These are phyloP conservation scores for Dryadomyces sulphureus DNA, from an alignment of 2,329 filamentous ascomycete species.

Conservation along the genomic window DNA sequence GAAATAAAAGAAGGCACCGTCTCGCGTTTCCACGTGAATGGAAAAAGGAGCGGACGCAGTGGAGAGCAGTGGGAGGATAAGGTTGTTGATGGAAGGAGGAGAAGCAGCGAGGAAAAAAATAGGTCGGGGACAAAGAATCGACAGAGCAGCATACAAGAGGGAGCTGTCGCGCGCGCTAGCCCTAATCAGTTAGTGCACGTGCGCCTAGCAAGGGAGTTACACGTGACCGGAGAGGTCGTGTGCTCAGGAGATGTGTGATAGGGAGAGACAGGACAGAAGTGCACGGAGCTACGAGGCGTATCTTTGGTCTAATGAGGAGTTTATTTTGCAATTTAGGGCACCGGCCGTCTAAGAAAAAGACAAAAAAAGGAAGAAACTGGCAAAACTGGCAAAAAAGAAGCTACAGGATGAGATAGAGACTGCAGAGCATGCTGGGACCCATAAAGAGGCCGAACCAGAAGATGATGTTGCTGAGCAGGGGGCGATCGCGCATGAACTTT, in stretches of 20 bases:
- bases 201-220: background rate
- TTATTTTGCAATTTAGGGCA: no score
- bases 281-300: no score
- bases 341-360: no score
- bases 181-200: background rate
- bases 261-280: no score
- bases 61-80: background rate
- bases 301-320: no score
- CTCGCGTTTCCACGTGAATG: no score
- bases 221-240: background rate
- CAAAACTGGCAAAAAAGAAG: background rate
- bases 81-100: background rate
- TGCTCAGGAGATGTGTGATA: background rate
- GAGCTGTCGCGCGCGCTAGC: background rate
- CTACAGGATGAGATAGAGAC: constrained; percentile 42
- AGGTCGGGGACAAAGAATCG: background rate
- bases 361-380: background rate
- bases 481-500: constrained; percentile 45
- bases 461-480: constrained; percentile 54
- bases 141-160: background rate
- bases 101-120: background rate
- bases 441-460: constrained; percentile 73
- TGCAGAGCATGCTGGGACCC: constrained; percentile 53
- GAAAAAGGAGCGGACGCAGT: background rate
- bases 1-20: no score